Conservation (phyloP, 1,284 basidiomycete species). For the Omphalotus olearius region DNA sequence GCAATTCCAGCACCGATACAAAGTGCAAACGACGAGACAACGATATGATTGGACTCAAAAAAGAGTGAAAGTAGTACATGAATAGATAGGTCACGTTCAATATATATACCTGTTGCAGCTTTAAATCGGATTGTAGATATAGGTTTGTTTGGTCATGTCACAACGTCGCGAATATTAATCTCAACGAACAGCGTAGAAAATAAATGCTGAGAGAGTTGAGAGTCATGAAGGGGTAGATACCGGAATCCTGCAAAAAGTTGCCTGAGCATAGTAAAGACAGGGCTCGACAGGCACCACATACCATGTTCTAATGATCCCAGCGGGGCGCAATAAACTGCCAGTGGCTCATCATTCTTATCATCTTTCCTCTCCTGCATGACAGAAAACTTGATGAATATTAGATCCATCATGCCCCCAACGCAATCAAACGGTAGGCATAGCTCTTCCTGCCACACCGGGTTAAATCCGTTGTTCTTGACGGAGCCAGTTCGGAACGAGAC, state of each 20-base stretch:
- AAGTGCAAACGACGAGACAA: no score
- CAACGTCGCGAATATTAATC: no score
- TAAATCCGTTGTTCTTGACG: conserved; percentile 85
- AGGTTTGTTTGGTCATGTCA: no score
- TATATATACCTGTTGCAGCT: no score
- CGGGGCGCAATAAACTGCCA: conserved; percentile 69
- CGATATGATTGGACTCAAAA: no score
- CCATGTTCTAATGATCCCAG: conserved; percentile 68
- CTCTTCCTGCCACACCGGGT: conserved; percentile 81
- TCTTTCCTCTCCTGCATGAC: conserved; percentile 58
- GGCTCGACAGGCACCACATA: conserved; percentile 32
- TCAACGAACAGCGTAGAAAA: conserved; percentile 86
- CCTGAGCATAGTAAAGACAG: not conserved
- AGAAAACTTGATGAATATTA: conserved; percentile 79
- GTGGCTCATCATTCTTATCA: conserved; percentile 56
- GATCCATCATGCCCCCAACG: conserved; percentile 72
- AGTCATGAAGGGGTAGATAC: conserved; percentile 58
- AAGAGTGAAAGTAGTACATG: no score
- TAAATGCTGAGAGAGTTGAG: conserved; percentile 77
- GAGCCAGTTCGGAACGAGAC: conserved; percentile 53
- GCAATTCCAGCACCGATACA: no score
- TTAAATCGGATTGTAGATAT: no score
- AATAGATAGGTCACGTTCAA: no score
- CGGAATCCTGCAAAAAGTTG: conserved; percentile 21
- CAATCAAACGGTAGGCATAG: conserved; percentile 71